Evolutionary conservation across 1,284 basidiomycete species (phyloP), one percentile per base, ranked within the genome.

Genomic region (Ceratorhiza oryzae-sativae): DNA sequence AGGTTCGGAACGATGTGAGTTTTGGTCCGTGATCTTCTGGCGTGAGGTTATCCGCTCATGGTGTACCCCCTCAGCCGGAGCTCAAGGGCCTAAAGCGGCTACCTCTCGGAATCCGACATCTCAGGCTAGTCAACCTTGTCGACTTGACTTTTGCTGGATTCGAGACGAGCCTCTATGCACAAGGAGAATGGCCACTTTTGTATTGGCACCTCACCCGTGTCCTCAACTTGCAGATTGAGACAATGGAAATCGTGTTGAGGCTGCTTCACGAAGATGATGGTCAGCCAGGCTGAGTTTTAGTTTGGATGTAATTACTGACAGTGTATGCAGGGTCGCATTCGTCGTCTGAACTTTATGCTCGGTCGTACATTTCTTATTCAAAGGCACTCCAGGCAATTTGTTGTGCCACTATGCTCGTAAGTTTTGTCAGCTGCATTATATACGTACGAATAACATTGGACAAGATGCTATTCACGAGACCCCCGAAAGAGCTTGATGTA

Each of bases 91-190:
- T 88, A 1, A 73, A 76, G 25, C 79, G 83, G 32, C 73, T 87
- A 5, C 85, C 86, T 1, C 79, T 82, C 2, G 82, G 83, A 0
- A 83, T 87, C 1, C 80, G 88, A 18, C 75, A 86, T 15, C 86
- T 88, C 82, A 85, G 90, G 60, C 79, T 92, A 27, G 81, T 84
- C 3, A 81, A 85, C 25, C 83, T 91, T 10, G 83, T 86, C 45
- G 90, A 94, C 75, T 83, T 94, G 20, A 80, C 92, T 9, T 81
- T 90, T 59, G 87, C 90, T 0, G 93, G 91, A 1, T 90, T 92
- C 75, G 91, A 93, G 77, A 81, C 93, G 30, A 88, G 91, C 53
- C 79, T 95, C 8, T 93, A 94, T 76, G 82, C 86, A 8, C 78
- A 82, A 0, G 85, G 89, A 48, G 92, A 94, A 77, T 84, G 83